phyloP scores from a whole-genome alignment of 1,139 yeast genomes.

The Dujonia santamariae region DNA sequence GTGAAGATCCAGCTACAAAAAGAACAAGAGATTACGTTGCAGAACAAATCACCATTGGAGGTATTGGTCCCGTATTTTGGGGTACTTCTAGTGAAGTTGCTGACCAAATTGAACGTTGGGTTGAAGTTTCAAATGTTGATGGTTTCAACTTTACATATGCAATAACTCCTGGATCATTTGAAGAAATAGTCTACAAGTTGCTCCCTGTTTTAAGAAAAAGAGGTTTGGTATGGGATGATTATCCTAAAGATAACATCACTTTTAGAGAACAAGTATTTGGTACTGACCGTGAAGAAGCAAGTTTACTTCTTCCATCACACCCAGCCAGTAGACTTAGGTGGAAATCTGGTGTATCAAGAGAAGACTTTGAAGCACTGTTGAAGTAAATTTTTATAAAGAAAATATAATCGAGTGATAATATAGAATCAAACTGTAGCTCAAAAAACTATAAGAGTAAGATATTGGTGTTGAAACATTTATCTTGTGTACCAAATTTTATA shows the following conservation, averaged over 20 bases:
- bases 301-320: conserved; percentile 23
- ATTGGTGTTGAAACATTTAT: too few species aligned
- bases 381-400: too few species aligned
- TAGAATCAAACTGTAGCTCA: too few species aligned
- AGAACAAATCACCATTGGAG: conserved; percentile 27
- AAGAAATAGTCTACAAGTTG: conserved; percentile 25
- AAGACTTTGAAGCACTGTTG: conserved; percentile 30
- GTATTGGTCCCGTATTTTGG: conserved; percentile 24
- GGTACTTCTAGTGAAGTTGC: conserved; percentile 25
- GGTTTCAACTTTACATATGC: conserved; percentile 30
- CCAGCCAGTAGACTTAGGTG: conserved; percentile 41
- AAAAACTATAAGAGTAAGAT: too few species aligned
- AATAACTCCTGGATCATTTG: conserved; percentile 24
- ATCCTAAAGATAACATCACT: conserved; percentile 21
- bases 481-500: too few species aligned
- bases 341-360: conserved; percentile 34
- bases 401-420: too few species aligned
- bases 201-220: conserved; percentile 25
- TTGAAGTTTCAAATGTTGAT: conserved; percentile 25
- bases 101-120: conserved; percentile 29
- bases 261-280: conserved; percentile 28
- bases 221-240: conserved; percentile 27
- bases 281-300: conserved; percentile 19
- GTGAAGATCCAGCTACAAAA: conserved; percentile 21
- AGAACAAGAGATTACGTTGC: conserved; percentile 27